Evolutionary conservation across 1,284 basidiomycete genomes (phyloP), one percentile per base, ranked within the genome.

Genomic region (Cryptococcus deneoformans): DNA sequence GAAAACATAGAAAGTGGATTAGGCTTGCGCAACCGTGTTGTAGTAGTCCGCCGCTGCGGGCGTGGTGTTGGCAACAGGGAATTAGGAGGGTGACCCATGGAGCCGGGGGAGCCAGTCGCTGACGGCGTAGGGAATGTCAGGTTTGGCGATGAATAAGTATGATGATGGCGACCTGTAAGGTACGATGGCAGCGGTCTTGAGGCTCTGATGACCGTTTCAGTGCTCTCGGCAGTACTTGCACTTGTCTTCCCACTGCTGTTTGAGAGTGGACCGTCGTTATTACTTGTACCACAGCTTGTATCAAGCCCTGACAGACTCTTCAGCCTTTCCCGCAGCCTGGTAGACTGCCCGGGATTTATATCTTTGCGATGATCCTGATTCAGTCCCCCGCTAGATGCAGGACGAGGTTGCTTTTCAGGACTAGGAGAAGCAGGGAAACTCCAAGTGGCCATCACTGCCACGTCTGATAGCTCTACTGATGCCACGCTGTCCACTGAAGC

Each of bases 391-490:
- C 34, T 37, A 14, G 20, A 38, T 24, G 40, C 10, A 29, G 37
- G 16, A 44, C 34, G 36, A 9, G 35, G 46, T 9, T 36, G 40
- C 39, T 50, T 54, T 10, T 54, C 52, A 16, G 52, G 52, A n/a
- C 37, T 48, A 20, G 44, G 37, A 34, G 37, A 46, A 9, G 37
- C 43, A 6, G 63, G 63, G 46, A 65, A 65, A 10, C 58, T 58
- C 63, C 63, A 65, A 20, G 63, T 62, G n/a, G 63, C 63, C 40
- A 65, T 10, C 3, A 65, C 63, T 3, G 58, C 58, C 8, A 65
- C 56, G 34, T 65, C 63, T 11, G 63, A 64, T 9, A 64, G 46
- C 9, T 57, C 59, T 10, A 50, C 53, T 12, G 54, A 56, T 8
- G 52, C 55, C 6, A 45, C 58, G 7, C 57, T 57, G 11, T 52